Evolutionary conservation across 202 grass and related monocot genomes (phyloP).

Genomic region (Eragrostis tef): DNA sequence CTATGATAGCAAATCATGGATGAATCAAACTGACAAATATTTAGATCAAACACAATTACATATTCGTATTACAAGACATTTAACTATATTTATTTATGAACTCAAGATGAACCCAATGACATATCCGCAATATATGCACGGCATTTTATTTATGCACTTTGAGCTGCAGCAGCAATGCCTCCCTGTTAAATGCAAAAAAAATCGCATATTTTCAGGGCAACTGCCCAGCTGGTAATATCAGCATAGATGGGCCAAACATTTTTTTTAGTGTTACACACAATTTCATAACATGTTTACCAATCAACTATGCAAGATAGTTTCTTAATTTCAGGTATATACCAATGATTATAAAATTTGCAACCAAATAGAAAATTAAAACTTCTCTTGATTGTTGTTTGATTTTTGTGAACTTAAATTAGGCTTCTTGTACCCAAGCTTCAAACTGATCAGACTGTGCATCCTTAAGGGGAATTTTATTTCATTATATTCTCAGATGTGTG

Average conservation of each 20-base stretch:
- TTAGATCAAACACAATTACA: background rate
- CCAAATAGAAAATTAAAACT: background rate
- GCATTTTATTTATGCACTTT: background rate
- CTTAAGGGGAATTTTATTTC: background rate
- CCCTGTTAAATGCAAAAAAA: background rate
- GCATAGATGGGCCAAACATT: slow-evolving; percentile 5
- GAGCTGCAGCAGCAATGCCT: background rate
- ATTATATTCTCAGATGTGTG: background rate
- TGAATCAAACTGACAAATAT: no score
- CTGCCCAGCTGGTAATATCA: background rate
- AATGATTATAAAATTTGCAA: background rate
- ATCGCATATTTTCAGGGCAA: slow-evolving; percentile 1
- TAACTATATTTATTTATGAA: background rate
- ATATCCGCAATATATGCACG: background rate
- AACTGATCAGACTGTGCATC: background rate
- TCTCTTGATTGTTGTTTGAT: no score
- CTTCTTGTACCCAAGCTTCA: background rate
- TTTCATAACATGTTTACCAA: background rate
- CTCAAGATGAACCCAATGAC: background rate
- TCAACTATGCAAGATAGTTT: background rate
- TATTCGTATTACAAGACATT: background rate
- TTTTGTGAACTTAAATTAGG: background rate
- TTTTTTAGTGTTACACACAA: background rate
- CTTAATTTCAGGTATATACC: background rate
- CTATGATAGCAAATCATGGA: background rate